Percentiles rank a stretch among this genome's conserved stretches.
These are phyloP conservation scores for Aspergillus diversus DNA, from an alignment of 495 filamentous ascomycete species.

Conservation along the genomic window DNA sequence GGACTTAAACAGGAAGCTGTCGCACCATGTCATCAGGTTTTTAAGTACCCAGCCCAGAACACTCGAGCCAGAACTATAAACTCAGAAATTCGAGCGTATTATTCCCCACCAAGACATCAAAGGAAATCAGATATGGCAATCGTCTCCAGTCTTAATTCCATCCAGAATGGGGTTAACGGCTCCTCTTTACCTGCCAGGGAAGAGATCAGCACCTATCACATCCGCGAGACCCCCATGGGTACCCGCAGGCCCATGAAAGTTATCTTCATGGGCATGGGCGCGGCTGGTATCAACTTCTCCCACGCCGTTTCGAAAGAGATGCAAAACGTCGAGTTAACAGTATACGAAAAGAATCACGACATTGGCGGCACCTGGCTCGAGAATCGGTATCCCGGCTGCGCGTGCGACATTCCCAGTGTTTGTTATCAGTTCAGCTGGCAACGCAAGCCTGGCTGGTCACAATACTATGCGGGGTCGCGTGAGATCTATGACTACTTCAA, in stretches of 20 bases:
- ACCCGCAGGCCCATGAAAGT: background rate
- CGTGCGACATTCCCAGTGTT: background rate
- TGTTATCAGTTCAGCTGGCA: slow-evolving; percentile 1
- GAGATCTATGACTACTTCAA: background rate
- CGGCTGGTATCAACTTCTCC: background rate
- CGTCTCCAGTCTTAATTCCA: too few species aligned
- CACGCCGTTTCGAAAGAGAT: background rate
- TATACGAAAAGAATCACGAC: background rate
- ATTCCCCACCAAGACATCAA: too few species aligned
- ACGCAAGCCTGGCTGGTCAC: background rate
- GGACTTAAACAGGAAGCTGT: too few species aligned
- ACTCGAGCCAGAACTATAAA: too few species aligned
- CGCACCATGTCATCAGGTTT: too few species aligned
- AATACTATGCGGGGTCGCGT: background rate
- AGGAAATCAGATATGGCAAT: too few species aligned
- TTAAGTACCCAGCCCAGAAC: too few species aligned
- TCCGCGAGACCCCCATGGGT: background rate
- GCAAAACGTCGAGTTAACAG: background rate
- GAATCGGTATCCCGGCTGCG: background rate
- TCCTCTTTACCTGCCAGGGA: too few species aligned
- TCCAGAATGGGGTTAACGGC: too few species aligned
- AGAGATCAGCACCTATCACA: background rate
- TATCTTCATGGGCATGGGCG: background rate
- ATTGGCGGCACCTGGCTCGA: background rate
- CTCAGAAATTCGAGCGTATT: too few species aligned